Conservation (phyloP, 2,329 filamentous ascomycete genomes). For the Xylariaceae sp. region DNA sequence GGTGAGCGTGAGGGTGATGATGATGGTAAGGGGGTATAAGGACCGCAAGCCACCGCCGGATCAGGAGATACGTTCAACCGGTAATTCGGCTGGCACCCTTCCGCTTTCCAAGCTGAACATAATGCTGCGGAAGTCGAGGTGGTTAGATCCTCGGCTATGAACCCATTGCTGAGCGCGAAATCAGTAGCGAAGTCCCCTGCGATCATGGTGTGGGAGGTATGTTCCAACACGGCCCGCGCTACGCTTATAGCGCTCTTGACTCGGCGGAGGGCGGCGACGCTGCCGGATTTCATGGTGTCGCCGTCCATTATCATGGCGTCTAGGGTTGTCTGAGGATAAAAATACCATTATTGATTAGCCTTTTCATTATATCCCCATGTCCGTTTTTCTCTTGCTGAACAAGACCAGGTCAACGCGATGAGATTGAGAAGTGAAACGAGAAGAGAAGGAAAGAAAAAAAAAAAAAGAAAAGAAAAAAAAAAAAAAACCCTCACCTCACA, state of each 20-base stretch:
- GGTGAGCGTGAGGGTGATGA: no score
- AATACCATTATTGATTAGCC: not conserved
- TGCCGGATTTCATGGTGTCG: constrained; percentile 46
- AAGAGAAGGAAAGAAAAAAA: no score
- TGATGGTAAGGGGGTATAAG: constrained; percentile 36
- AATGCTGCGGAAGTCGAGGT: constrained; percentile 36
- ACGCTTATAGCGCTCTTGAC: constrained; percentile 45
- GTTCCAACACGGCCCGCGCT: constrained; percentile 45
- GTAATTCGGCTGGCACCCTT: constrained; percentile 47
- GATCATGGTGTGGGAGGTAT: constrained; percentile 47
- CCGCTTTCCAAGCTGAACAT: constrained; percentile 40
- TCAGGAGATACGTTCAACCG: constrained; percentile 42
- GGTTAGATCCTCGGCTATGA: constrained; percentile 39
- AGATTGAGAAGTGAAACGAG: no score
- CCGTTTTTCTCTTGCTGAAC: no score
- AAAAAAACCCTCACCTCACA: constrained; percentile 37
- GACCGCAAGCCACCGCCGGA: constrained; percentile 40
- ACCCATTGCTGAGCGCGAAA: constrained; percentile 50
- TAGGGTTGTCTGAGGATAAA: constrained; percentile 40
- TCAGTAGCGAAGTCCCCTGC: constrained; percentile 48
- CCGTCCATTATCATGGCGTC: constrained; percentile 57
- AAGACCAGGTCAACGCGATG: no score
- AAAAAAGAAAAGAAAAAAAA: no score
- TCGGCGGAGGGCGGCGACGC: constrained; percentile 46
- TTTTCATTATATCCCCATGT: not conserved